A percentile compares a stretch with the other conserved stretches of the same genome.
phyloP scores from a whole-genome alignment of 2,329 filamentous ascomycete genomes.

The Venturia aucupariae region DNA sequence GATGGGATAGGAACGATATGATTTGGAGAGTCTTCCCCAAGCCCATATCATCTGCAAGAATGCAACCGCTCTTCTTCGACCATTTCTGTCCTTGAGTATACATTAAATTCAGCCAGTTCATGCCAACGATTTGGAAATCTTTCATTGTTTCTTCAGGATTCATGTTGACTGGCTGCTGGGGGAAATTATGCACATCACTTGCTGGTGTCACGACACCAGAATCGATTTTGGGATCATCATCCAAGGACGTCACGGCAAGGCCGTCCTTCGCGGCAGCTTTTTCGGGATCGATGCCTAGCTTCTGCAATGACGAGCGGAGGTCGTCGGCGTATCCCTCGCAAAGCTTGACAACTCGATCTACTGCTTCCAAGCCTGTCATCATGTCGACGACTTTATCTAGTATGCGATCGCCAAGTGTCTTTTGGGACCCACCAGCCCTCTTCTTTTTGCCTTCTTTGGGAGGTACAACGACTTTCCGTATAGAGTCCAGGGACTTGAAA shows the following conservation, averaged over 20 bases:
- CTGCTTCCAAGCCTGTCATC: conserved; percentile 68
- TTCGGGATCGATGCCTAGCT: conserved; percentile 59
- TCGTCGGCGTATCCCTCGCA: conserved; percentile 67
- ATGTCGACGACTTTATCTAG: conserved; percentile 62
- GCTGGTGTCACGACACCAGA: conserved; percentile 12
- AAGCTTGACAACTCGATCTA: conserved; percentile 69
- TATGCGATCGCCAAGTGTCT: conserved; percentile 55
- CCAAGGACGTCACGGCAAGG: conserved; percentile 20
- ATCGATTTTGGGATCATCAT: conserved; percentile 30
- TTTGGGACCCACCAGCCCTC: conserved; percentile 25
- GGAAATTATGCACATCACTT: conserved; percentile 31
- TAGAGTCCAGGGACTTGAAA: conserved; percentile 56
- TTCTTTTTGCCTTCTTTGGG: conserved; percentile 36
- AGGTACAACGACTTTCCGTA: conserved; percentile 51
- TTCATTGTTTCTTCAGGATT: conserved; percentile 69
- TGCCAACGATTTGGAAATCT: conserved; percentile 84
- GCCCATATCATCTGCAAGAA: conserved; percentile 74
- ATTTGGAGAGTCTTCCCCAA: conserved; percentile 79
- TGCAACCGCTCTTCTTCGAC: conserved; percentile 70
- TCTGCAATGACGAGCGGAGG: conserved; percentile 53
- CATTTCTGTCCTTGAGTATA: conserved; percentile 34
- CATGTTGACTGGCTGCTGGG: conserved; percentile 70
- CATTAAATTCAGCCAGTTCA: conserved; percentile 88
- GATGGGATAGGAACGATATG: conserved; percentile 78
- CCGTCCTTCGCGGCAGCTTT: conserved; percentile 43